phyloP scores from a whole-genome alignment of 768 basidiomycete species.

The Omphalotus guepiniiformis region DNA sequence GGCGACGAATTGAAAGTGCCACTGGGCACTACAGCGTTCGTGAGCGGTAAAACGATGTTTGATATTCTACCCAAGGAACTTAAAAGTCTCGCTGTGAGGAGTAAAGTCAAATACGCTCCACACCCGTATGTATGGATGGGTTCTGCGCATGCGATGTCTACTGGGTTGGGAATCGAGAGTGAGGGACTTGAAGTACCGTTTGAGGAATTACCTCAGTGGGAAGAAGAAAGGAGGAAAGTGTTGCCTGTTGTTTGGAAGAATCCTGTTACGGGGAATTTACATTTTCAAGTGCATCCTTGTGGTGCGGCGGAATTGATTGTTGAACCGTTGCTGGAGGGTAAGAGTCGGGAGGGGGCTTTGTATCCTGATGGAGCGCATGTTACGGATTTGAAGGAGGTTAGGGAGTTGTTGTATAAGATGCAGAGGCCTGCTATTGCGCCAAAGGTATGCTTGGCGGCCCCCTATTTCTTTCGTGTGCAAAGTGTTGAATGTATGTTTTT shows the following conservation, averaged over 20 bases:
- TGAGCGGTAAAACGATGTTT: conserved; percentile 81
- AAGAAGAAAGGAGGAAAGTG: conserved; percentile 67
- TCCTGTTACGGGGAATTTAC: conserved; percentile 74
- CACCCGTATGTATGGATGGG: conserved; percentile 94
- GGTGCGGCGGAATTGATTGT: conserved; percentile 64
- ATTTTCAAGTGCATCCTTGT: conserved; percentile 90
- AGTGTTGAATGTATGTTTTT: neutral
- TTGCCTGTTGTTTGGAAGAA: conserved; percentile 84
- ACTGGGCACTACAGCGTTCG: conserved; percentile 83
- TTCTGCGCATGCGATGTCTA: conserved; percentile 64
- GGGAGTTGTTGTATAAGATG: conserved; percentile 77
- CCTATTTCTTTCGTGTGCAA: neutral
- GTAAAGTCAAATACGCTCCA: conserved; percentile 74
- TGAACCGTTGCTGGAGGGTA: conserved; percentile 64
- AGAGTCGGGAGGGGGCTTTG: conserved; percentile 55
- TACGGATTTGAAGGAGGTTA: conserved; percentile 66
- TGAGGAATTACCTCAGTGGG: conserved; percentile 77
- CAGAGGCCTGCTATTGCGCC: conserved; percentile 89
- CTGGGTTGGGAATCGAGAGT: conserved; percentile 77
- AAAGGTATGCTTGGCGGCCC: conserved; percentile 21
- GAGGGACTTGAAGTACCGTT: conserved; percentile 70
- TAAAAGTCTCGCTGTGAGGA: conserved; percentile 78
- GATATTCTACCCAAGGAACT: conserved; percentile 64
- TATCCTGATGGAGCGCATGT: conserved; percentile 83
- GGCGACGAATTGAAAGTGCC: conserved; percentile 81